Conservation (phyloP, 768 basidiomycete species). For the Serendipita sp. region DNA sequence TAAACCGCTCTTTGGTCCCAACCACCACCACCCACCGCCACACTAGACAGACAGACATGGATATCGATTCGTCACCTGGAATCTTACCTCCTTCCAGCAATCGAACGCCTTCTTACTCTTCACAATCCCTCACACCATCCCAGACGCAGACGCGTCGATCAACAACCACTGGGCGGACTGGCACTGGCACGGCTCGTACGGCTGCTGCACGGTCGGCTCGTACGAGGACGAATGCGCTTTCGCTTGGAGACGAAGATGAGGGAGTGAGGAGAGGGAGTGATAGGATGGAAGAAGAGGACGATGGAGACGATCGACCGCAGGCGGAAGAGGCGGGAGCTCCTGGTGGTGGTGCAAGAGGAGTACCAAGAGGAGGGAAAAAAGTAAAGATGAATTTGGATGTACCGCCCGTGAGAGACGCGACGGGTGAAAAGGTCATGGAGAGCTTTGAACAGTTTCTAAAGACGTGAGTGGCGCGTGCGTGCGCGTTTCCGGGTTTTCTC, state of each 20-base stretch:
- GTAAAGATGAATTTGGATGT: constrained; percentile 42
- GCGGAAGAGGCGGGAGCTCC: not conserved
- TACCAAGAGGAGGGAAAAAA: not conserved
- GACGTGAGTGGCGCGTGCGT: constrained; percentile 38
- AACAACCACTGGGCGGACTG: not conserved
- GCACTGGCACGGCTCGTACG: not conserved
- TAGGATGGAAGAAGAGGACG: not conserved
- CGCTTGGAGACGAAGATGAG: not conserved
- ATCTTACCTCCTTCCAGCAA: not conserved
- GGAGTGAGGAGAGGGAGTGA: not conserved
- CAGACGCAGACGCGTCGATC: not conserved
- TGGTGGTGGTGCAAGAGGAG: not conserved
- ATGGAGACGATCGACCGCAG: constrained; percentile 4
- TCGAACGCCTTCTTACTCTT: not conserved
- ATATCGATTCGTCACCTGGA: not conserved
- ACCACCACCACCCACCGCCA: too few species aligned
- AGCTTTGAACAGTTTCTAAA: constrained; percentile 84
- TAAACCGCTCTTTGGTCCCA: too few species aligned
- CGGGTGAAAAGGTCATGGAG: constrained; percentile 88
- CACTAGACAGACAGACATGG: not conserved
- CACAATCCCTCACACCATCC: not conserved
- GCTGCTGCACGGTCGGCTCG: not conserved
- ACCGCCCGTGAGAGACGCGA: constrained; percentile 79
- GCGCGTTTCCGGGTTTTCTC: not conserved
- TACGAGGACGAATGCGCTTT: not conserved